phyloP scores from a whole-genome alignment of 139 green algal genomes.

The Pedinophyceae sp. region DNA sequence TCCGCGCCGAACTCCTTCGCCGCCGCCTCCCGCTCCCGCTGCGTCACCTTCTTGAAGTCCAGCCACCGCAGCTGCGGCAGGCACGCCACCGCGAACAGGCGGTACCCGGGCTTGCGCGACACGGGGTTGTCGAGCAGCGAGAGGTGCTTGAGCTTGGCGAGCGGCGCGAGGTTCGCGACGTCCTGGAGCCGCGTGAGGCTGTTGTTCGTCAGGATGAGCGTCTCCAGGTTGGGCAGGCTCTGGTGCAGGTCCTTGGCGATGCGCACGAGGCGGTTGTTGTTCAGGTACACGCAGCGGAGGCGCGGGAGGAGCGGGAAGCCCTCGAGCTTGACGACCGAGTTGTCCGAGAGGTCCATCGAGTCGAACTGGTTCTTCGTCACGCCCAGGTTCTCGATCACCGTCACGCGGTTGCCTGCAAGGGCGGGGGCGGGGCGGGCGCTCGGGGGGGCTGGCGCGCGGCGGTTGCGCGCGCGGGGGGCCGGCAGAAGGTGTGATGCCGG shows the following conservation, averaged over 20 bases:
- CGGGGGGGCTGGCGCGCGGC: neutral
- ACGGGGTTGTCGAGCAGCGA: slow-evolving; percentile 84
- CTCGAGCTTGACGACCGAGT: slow-evolving; percentile 85
- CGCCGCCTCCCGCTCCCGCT: slow-evolving; percentile 59
- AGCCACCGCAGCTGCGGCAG: slow-evolving; percentile 66
- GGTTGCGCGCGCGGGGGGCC: neutral
- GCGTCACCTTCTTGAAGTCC: slow-evolving; percentile 90
- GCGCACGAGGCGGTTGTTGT: slow-evolving; percentile 77
- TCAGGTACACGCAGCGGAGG: slow-evolving; percentile 56
- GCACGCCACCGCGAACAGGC: slow-evolving; percentile 67
- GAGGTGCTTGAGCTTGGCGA: slow-evolving; percentile 51
- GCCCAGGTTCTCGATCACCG: slow-evolving; percentile 82
- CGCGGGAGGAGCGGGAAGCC: slow-evolving; percentile 77
- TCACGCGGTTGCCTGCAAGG: slow-evolving; percentile 57
- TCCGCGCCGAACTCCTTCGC: slow-evolving; percentile 30
- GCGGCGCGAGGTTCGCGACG: slow-evolving; percentile 58
- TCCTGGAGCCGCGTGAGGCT: slow-evolving; percentile 57
- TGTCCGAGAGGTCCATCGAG: slow-evolving; percentile 90
- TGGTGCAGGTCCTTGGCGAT: slow-evolving; percentile 54
- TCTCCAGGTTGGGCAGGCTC: slow-evolving; percentile 64
- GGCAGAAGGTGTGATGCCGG: neutral
- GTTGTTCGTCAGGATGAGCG: slow-evolving; percentile 87
- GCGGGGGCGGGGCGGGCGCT: neutral
- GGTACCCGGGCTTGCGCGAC: slow-evolving; percentile 62
- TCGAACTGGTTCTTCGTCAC: slow-evolving; percentile 97